Evolutionary conservation across 352 stramenopile species (phyloP).

Genomic region (Albugo candida): DNA sequence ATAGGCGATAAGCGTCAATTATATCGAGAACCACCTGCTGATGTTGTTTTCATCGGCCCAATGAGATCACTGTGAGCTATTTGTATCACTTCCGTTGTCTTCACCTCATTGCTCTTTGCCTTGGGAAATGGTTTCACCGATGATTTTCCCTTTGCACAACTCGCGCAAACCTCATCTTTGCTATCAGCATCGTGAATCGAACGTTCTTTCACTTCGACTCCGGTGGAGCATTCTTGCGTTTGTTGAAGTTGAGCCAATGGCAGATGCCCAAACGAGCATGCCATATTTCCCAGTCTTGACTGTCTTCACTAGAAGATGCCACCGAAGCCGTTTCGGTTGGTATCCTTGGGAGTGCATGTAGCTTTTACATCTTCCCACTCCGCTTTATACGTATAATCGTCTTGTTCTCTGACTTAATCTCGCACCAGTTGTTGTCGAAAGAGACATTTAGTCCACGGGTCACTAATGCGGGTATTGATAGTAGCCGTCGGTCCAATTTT

Average conservation of each 20-base stretch:
- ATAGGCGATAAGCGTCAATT: conserved; percentile 7
- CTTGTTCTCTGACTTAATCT: background rate
- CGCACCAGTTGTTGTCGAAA: background rate
- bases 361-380: background rate
- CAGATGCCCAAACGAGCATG: conserved; percentile 6
- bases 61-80: conserved; percentile 8
- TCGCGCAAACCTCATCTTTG: background rate
- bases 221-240: background rate
- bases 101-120: background rate
- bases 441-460: background rate
- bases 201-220: background rate
- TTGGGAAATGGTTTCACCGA: background rate
- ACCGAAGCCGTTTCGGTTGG: background rate
- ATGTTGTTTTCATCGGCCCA: conserved; percentile 1
- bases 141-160: conserved; percentile 5
- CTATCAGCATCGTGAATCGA: background rate
- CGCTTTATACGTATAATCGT: background rate
- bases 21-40: background rate
- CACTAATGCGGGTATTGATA: background rate
- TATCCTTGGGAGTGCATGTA: background rate
- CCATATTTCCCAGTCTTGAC: background rate
- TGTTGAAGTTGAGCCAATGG: background rate
- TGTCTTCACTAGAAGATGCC: background rate
- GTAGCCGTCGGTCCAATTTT: background rate
- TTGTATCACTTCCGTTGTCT: conserved; percentile 2